These are phyloP conservation scores for Nitzschia sp. DNA, from an alignment of 108 stramenopile species.

Conservation along the genomic window DNA sequence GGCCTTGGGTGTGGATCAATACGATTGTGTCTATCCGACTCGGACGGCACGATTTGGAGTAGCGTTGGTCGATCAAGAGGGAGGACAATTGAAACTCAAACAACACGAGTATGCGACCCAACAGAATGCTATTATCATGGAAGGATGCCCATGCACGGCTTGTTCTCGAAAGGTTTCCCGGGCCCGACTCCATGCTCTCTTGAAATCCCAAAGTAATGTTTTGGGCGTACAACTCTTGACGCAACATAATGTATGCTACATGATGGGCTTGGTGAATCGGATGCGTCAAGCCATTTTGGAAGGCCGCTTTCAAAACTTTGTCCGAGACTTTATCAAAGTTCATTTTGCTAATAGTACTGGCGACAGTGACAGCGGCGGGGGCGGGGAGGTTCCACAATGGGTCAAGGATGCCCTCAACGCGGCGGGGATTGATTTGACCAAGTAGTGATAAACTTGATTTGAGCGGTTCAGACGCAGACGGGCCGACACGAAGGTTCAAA, in stretches of 20 bases:
- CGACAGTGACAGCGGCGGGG: too few species aligned
- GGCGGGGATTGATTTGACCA: conserved; percentile 25
- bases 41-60: conserved; percentile 97
- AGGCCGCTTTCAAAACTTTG: conserved; percentile 73
- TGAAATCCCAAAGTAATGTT: conserved; percentile 75
- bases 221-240: conserved; percentile 88
- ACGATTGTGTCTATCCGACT: conserved; percentile 98
- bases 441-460: too few species aligned
- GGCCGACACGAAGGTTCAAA: too few species aligned
- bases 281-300: conserved; percentile 93
- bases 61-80: conserved; percentile 65
- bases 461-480: too few species aligned
- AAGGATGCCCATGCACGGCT: conserved; percentile 79
- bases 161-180: conserved; percentile 72
- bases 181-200: conserved; percentile 73
- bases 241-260: conserved; percentile 95
- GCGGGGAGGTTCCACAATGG: conserved; percentile 82
- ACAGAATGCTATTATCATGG: conserved; percentile 46
- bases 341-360: conserved; percentile 75
- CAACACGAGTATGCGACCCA: conserved; percentile 68
- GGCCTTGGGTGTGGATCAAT: conserved; percentile 97
- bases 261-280: conserved; percentile 81
- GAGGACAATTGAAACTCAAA: conserved; percentile 79
- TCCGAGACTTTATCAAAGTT: conserved; percentile 58
- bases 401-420: conserved; percentile 80